Evolutionary conservation across 768 basidiomycete genomes (phyloP).

Genomic region (Hebeloma cylindrosporum): DNA sequence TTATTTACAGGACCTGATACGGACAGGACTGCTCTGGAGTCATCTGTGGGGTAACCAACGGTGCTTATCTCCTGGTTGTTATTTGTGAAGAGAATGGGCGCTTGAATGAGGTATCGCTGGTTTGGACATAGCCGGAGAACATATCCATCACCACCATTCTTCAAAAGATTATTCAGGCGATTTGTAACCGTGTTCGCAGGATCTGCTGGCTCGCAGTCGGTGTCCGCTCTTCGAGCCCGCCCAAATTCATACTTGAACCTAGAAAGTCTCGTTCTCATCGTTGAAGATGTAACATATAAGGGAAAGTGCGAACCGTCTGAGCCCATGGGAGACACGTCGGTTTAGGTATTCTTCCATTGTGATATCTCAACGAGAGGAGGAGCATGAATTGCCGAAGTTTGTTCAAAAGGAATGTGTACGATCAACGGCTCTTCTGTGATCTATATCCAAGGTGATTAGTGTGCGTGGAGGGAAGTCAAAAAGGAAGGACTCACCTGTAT

Average conservation of each 20-base stretch:
- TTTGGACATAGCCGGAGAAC: constrained; percentile 65
- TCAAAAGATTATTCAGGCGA: constrained; percentile 63
- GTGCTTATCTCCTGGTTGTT: constrained; percentile 83
- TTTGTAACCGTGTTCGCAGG: constrained; percentile 63
- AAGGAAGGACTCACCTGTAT: too few relatives aligned
- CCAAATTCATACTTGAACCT: too few relatives aligned
- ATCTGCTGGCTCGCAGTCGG: constrained; percentile 43
- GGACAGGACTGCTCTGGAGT: constrained; percentile 65
- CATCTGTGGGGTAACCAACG: constrained; percentile 67
- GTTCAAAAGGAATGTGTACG: too few relatives aligned
- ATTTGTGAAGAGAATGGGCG: constrained; percentile 65
- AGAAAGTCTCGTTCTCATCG: too few relatives aligned
- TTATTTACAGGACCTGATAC: constrained; percentile 64
- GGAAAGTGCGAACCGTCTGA: not conserved
- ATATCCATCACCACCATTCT: constrained; percentile 66
- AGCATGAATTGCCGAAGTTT: too few relatives aligned
- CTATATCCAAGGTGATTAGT: too few relatives aligned
- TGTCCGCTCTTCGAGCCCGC: constrained; percentile 12
- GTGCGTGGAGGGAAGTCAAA: too few relatives aligned
- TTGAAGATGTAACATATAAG: too few relatives aligned
- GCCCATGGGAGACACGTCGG: not conserved
- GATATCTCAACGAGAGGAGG: too few relatives aligned
- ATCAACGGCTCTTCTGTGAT: too few relatives aligned
- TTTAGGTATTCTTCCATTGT: too few relatives aligned
- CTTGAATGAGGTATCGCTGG: constrained; percentile 59